These are phyloP conservation scores for Baffinella frigidus DNA, from an alignment of 208 protist genomes.

Conservation along the genomic window DNA sequence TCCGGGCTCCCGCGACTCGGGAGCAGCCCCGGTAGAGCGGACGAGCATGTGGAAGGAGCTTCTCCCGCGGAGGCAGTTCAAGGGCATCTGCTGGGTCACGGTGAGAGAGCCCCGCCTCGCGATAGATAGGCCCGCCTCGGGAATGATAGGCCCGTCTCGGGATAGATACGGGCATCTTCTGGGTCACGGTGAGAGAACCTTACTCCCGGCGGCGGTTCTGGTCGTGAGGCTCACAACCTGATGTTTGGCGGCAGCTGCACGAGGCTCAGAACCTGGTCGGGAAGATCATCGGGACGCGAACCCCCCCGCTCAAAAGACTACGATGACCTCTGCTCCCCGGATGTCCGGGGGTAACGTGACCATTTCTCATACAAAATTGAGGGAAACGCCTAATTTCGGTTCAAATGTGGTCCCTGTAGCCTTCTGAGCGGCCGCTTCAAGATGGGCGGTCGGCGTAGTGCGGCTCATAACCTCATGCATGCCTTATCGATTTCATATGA, in stretches of 20 bases:
- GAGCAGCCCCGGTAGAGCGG: too few relatives aligned
- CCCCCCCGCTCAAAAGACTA: too few relatives aligned
- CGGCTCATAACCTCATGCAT: neutral
- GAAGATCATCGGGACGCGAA: slow-evolving; percentile 43
- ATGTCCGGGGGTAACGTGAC: too few relatives aligned
- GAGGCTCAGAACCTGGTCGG: neutral
- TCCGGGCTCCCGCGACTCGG: too few relatives aligned
- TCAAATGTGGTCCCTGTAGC: neutral
- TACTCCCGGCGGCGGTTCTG: neutral
- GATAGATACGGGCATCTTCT: too few relatives aligned
- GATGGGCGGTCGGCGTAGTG: too few relatives aligned
- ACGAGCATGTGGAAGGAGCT: neutral
- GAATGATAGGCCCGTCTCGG: neutral
- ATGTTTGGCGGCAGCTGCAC: neutral
- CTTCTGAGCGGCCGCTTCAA: too few relatives aligned
- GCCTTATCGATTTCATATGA: neutral
- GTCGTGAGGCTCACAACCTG: neutral
- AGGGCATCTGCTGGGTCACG: neutral
- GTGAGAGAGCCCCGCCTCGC: neutral
- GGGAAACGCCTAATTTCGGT: too few relatives aligned
- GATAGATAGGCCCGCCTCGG: neutral
- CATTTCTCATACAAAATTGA: too few relatives aligned
- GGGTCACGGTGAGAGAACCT: neutral
- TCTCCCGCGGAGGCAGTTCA: slow-evolving; percentile 4
- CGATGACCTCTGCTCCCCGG: too few relatives aligned